Percentiles rank a stretch among this genome's conserved stretches.
These are phyloP conservation scores for Eucalyptus polybractea DNA, from an alignment of 345 rosid species.

Conservation along the genomic window DNA sequence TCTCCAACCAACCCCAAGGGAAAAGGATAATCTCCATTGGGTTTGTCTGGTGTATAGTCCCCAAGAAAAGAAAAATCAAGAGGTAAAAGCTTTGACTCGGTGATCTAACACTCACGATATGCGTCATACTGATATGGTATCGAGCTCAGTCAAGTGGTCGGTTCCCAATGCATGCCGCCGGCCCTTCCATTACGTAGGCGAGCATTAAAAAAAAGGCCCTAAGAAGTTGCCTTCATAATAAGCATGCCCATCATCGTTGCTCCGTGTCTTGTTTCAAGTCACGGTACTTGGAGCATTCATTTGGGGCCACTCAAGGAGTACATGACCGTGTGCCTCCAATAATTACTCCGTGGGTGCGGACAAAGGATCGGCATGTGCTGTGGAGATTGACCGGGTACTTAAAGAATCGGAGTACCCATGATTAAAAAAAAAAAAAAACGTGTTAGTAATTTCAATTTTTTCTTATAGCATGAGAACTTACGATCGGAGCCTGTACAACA, in stretches of 20 bases:
- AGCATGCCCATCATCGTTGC: neutral
- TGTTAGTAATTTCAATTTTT: neutral
- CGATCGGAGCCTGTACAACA: neutral
- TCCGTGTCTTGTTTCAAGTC: neutral
- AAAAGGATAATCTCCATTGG: neutral
- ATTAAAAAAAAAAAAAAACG: neutral
- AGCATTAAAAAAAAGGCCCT: neutral
- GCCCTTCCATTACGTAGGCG: neutral
- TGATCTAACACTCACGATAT: neutral
- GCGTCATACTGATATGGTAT: neutral
- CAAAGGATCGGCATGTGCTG: neutral
- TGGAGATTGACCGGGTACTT: neutral
- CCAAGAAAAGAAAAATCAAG: neutral
- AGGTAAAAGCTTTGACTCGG: neutral
- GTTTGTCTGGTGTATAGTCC: neutral
- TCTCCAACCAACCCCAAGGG: neutral
- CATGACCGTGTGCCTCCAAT: neutral
- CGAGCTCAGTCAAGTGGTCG: neutral
- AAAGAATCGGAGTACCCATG: neutral
- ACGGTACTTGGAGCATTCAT: neutral
- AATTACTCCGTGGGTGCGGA: neutral
- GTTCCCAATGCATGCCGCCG: neutral
- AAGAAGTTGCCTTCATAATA: neutral
- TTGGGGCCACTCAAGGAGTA: neutral
- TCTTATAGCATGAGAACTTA: neutral